Evolutionary conservation across 2,329 filamentous ascomycete genomes (phyloP).

Genomic region (Fusarium albidum): DNA sequence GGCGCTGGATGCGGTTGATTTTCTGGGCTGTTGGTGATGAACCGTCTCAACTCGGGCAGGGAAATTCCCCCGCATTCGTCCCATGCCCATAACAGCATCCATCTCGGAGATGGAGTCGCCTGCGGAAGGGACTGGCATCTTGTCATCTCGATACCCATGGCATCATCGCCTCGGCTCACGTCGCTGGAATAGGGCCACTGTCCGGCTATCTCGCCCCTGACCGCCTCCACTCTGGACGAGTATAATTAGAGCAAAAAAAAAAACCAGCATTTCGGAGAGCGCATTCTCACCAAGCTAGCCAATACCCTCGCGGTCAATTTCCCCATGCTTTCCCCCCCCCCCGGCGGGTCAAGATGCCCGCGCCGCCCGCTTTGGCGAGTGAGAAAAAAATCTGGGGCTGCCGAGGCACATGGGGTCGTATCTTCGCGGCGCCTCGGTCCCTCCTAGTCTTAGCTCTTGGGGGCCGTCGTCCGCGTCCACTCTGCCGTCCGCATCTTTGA

Average conservation of each 20-base stretch:
- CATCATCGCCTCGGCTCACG: conserved; percentile 35
- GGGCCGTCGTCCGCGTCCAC: neutral
- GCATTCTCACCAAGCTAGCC: neutral
- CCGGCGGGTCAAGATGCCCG: conserved; percentile 9
- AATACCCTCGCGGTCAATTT: conserved; percentile 4
- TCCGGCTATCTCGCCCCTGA: conserved; percentile 11
- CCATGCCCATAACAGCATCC: too few relatives aligned
- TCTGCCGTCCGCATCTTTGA: neutral
- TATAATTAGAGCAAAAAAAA: too few relatives aligned
- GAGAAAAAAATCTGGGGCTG: conserved; percentile 40
- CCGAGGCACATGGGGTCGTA: conserved; percentile 38
- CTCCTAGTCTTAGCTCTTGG: conserved; percentile 16
- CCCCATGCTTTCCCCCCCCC: conserved; percentile 15
- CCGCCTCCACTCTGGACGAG: neutral
- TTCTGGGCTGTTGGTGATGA: too few relatives aligned
- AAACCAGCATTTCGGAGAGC: too few relatives aligned
- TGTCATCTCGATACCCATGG: neutral
- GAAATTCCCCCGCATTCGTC: too few relatives aligned
- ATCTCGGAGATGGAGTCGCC: neutral
- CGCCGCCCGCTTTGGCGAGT: neutral
- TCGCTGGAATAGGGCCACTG: conserved; percentile 26
- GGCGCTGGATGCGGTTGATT: neutral
- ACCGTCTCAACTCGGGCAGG: too few relatives aligned
- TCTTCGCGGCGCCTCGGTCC: conserved; percentile 36
- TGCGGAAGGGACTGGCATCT: conserved; percentile 7